Base-by-base conservation (phyloP, 1,139 yeast species). In the Hanseniaspora gamundiae region DNA sequence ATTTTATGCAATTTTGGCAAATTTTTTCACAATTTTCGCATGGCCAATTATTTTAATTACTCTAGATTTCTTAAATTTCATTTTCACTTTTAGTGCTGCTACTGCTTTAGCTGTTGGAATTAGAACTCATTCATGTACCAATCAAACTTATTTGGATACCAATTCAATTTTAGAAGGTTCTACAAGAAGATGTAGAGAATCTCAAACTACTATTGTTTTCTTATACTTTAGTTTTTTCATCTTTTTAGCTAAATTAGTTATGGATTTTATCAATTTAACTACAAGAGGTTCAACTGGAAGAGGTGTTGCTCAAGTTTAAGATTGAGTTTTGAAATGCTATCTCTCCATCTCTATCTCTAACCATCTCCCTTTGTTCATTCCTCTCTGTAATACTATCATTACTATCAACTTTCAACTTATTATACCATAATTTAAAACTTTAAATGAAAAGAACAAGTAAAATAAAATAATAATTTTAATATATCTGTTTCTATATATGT, bases 1-100 rank as follows among this genome's bases (percentile, higher is more conserved):
- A 35, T 60, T 88, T 55, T 87, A 84, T 62, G 95, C 94, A 49
- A 57, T 83, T 24, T 65, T 75, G 46, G 95, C 96, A 43, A 80
- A 76, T 70, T 78, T 88, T 56, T 61, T 85, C 55, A 78, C 79
- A 49, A 77, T 80, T 52, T 71, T 88, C 51, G 94, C 95, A 42
- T 84, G 93, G 81, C 97, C 97, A 54, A 66, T 84, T 47, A 64
- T 87, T 52, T 67, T 85, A 62, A 77, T 80, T 47, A 57, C 70
- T 46, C 68, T 85, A 60, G 98, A 91, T 73, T 80, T 86, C 67
- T 71, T 91, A 66, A 86, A 87, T 75, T 69, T 80, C 60, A 83
- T 88, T 53, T 88, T 91, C 77, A 80, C 95, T 48, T 85, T 91
- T 67, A 79, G 97, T 46, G 97, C 85, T 54, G 97, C 91, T 53